These are phyloP conservation scores for Annulohypoxylon maeteangense DNA, from an alignment of 495 filamentous ascomycete genomes.

Conservation along the genomic window DNA sequence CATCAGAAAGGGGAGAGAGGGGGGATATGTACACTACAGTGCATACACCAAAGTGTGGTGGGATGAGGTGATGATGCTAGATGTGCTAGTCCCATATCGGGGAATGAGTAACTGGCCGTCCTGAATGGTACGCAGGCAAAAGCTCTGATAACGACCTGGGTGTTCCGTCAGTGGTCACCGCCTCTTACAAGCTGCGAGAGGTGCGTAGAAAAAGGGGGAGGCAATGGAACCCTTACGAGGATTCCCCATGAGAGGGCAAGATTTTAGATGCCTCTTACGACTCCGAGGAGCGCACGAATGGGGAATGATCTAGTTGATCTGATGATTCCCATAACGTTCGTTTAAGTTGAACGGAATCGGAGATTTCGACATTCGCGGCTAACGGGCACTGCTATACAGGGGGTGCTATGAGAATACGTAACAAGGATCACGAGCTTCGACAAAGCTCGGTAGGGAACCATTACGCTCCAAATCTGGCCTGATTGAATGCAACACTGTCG, in stretches of 20 bases:
- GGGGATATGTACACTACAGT: conserved; percentile 12
- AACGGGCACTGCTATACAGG: conserved; percentile 38
- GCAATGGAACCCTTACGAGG: conserved; percentile 31
- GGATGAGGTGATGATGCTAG: conserved; percentile 35
- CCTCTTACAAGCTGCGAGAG: conserved; percentile 23
- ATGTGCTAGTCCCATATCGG: conserved; percentile 34
- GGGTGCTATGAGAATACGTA: conserved; percentile 27
- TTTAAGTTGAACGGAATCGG: conserved; percentile 32
- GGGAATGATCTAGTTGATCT: conserved; percentile 34
- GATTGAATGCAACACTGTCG: conserved; percentile 39
- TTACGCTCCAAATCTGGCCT: conserved; percentile 35
- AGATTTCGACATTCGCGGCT: conserved; percentile 47
- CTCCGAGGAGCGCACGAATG: conserved; percentile 26
- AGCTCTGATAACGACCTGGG: conserved; percentile 40
- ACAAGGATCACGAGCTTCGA: conserved; percentile 41
- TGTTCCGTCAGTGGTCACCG: conserved; percentile 37
- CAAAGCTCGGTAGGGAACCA: conserved; percentile 32
- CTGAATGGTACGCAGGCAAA: conserved; percentile 23
- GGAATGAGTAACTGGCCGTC: conserved; percentile 36
- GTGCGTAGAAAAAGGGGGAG: conserved; percentile 12
- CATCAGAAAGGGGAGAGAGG: conserved; percentile 32
- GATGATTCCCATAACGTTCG: conserved; percentile 37
- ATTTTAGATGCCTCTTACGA: conserved; percentile 42
- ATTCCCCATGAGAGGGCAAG: background rate
- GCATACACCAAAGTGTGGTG: conserved; percentile 25